These are phyloP conservation scores for Lentinula edodes DNA, from an alignment of 768 basidiomycete species.

Conservation along the genomic window DNA sequence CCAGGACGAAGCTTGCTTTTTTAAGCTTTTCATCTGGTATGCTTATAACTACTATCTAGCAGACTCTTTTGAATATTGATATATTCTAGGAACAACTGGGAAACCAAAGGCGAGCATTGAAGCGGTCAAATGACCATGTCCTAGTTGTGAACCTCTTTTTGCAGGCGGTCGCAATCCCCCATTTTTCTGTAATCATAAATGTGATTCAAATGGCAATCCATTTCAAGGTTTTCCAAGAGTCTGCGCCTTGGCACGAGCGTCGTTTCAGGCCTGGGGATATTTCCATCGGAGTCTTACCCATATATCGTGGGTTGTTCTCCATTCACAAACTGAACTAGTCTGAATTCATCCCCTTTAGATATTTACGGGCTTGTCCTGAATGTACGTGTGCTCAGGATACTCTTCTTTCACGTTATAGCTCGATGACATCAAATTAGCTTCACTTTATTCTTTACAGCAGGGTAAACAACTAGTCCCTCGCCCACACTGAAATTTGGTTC, in stretches of 20 bases:
- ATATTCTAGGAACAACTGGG: constrained; percentile 53
- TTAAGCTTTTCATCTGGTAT: constrained; percentile 62
- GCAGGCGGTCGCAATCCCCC: constrained; percentile 58
- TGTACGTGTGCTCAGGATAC: constrained; percentile 22
- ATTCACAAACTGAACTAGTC: not conserved
- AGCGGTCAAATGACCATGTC: not conserved
- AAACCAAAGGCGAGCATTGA: constrained; percentile 52
- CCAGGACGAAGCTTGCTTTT: constrained; percentile 63
- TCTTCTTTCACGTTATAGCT: not conserved
- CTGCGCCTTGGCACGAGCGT: constrained; percentile 38
- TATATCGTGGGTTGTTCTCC: constrained; percentile 45
- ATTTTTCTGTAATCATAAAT: constrained; percentile 55
- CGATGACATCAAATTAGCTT: constrained; percentile 29
- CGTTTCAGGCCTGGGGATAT: constrained; percentile 59
- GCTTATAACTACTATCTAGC: not conserved
- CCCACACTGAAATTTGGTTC: not conserved
- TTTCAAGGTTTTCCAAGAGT: constrained; percentile 40
- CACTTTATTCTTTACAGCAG: constrained; percentile 52
- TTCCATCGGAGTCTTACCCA: constrained; percentile 51
- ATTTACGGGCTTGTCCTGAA: constrained; percentile 65
- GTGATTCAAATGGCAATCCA: constrained; percentile 56
- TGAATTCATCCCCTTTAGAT: constrained; percentile 25
- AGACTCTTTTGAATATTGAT: not conserved
- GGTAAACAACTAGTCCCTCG: constrained; percentile 28
- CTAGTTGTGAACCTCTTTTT: not conserved